phyloP scores from a whole-genome alignment of 108 stramenopile species.

The Skeletonema tropicum region DNA sequence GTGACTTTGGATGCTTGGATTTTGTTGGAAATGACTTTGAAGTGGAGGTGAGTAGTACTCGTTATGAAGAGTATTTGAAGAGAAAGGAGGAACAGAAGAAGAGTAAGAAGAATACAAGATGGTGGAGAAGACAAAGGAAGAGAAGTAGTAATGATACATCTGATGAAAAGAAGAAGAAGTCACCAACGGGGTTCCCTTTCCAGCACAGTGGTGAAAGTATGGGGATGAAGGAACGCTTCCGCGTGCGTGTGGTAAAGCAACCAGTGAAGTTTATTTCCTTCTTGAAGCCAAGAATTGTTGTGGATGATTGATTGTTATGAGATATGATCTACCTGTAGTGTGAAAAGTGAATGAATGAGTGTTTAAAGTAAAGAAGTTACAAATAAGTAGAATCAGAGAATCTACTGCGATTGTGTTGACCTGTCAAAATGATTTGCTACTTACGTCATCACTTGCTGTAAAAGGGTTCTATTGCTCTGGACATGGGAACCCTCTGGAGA shows the following conservation, averaged over 20 bases:
- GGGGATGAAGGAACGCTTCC: slow-evolving; percentile 54
- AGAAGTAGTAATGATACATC: background rate
- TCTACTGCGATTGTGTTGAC: no score
- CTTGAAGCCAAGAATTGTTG: slow-evolving; percentile 50
- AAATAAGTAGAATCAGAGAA: no score
- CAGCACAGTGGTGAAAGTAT: slow-evolving; percentile 78
- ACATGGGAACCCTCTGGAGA: no score
- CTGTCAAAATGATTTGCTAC: no score
- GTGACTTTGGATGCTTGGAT: slow-evolving; percentile 64
- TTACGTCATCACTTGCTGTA: no score
- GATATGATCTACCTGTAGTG: no score
- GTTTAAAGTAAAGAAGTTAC: no score
- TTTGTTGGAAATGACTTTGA: slow-evolving; percentile 69
- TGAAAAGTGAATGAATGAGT: no score
- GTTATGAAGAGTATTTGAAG: slow-evolving; percentile 29
- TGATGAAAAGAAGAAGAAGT: background rate
- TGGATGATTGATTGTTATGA: slow-evolving; percentile 35
- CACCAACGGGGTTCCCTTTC: slow-evolving; percentile 58
- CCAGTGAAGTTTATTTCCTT: slow-evolving; percentile 70
- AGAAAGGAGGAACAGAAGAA: slow-evolving; percentile 5
- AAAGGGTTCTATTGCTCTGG: no score
- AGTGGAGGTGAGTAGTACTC: slow-evolving; percentile 43
- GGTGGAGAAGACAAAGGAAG: background rate
- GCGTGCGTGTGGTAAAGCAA: slow-evolving; percentile 49
- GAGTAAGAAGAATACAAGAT: background rate